Evolutionary conservation across 805 yeast species (phyloP), one percentile per base, ranked within the genome.

Genomic region (Metschnikowia koreensis): DNA sequence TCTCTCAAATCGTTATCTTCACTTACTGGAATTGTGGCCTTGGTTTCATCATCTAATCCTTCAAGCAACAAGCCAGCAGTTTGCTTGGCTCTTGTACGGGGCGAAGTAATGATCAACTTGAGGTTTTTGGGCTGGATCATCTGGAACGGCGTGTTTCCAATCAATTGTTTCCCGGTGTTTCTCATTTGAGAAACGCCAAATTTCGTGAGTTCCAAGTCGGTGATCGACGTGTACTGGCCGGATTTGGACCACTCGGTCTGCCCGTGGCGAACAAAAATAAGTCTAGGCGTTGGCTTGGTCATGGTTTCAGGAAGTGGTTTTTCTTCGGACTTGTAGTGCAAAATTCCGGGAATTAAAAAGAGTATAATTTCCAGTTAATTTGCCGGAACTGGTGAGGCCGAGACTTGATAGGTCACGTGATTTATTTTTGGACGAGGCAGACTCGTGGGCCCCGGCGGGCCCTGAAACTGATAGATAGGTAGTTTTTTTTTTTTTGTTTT

Each of bases 211-310:
- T 83, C 83, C 15, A 93, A 65, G 60, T 93, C 97, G 1, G 98
- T 93, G 41, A 75, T 58, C 2, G 97, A 89, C 4, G 98, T 93
- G 71, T 89, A 86, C 66, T 89, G 96, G 27, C 98, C 98, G 1
- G 91, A 80, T 63, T 87, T 84, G 43, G 97, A 92, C 98, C 98
- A 92, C 68, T 86, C 96, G 1, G 98, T 92, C 73, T 92, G 97
- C 60, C 93, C 93, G 60, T 87, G 94, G 66, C 94, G 89, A 46
- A 86, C 80, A 57, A 86, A 81, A 27, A 86, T 77, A 46, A 86
- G 80, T 67, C 92, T 79, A 31, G 92, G 92, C 11, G 87, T 77
- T 13, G 54, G 58, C 37, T 56, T 54, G 7, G 50, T 51, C 58
- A 54, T 56, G 12, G 17, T 38, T 38, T 26, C 7, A n/a, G 42